Base-by-base conservation (phyloP, 208 protist species). In the Trypanosoma avium region DNA sequence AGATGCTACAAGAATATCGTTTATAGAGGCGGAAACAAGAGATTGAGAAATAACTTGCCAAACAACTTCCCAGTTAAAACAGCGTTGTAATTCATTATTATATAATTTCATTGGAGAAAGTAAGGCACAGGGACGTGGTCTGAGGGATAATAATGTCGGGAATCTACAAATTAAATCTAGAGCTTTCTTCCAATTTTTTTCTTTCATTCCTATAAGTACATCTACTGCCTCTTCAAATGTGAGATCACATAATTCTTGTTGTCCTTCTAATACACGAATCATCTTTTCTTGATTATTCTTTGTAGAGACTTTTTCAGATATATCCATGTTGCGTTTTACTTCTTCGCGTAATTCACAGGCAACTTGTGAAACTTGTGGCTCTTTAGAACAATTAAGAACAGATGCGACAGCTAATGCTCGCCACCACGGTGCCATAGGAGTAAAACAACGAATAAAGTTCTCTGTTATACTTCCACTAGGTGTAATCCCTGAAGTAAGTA, bases 391-490 rank as follows among this genome's bases (percentile, higher is more conserved):
- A 19, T 33, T 8, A 12, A 70, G 47, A 36, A 58, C 55, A 17
- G 54, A 56, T 6, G 56, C 64, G 4, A 70, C 56, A 15, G 64
- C 55, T 36, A 70, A 45, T 30, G 64, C 64, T 9, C 47, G 54
- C 56, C 64, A 63, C 64, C 64, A 70, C 42, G 64, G 64, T 9
- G 53, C 29, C 15, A 30, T 57, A 54, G 49, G 35, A 50, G 24
- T 63, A 32, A 70, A 70, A 42, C 64, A 63, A 24, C 64, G 56
- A 49, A 70, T 56, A 49, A 63, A 70, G 32, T 35, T 61, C 33
- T 58, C 56, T 27, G 56, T 60, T 10, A 63, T 24, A 29, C 15
- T 53, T 32, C 57, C 40, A 36, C 57, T 59, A 12, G 48, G 56
- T 0, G 56, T 29, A 2, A 30, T 52, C 1, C 73, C 69, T 42